phyloP scores from a whole-genome alignment of 345 rosid species.

The Euphorbia pulcherrima region DNA sequence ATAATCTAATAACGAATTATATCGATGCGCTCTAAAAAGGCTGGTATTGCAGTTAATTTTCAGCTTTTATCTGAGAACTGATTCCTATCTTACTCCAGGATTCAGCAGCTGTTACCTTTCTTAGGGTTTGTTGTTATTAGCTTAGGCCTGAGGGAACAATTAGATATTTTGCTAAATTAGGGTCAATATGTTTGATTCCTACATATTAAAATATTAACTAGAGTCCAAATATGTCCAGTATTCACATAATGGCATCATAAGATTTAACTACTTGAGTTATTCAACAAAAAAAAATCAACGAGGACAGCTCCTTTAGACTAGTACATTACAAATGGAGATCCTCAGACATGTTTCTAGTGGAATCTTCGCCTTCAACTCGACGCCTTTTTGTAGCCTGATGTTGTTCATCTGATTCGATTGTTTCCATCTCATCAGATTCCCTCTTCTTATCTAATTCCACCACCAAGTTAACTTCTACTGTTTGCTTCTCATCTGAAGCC shows the following conservation, averaged over 20 bases:
- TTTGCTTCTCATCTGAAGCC: background rate
- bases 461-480: background rate
- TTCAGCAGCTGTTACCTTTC: no score
- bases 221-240: conserved; percentile 6
- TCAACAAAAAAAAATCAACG: background rate
- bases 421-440: conserved; percentile 38
- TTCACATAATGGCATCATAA: conserved; percentile 21
- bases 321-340: conserved; percentile 30
- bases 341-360: conserved; percentile 17
- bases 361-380: conserved; percentile 38
- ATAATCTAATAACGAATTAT: no score
- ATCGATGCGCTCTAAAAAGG: no score
- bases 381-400: conserved; percentile 56
- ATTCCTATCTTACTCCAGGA: no score
- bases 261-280: conserved; percentile 3
- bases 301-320: conserved; percentile 1
- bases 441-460: conserved; percentile 32
- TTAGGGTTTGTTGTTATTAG: no score
- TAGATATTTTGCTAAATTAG: background rate
- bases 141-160: no score
- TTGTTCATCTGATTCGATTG: conserved; percentile 29
- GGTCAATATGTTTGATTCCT: background rate
- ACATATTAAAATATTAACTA: background rate
- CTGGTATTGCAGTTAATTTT: no score
- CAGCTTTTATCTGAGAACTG: no score